These are phyloP conservation scores for Garcia nutans DNA, from an alignment of 345 rosid species.

Conservation along the genomic window DNA sequence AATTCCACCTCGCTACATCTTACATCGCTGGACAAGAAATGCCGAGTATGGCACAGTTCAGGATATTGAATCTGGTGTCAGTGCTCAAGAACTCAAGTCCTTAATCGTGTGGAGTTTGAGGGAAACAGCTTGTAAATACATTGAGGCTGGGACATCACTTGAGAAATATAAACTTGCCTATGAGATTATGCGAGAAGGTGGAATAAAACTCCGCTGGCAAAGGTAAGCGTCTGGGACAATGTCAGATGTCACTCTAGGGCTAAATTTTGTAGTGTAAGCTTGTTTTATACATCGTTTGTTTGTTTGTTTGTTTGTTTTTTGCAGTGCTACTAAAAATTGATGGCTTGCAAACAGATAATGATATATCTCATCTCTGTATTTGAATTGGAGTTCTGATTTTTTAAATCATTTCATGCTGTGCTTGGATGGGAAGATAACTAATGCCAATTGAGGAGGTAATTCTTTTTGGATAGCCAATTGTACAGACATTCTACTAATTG, in stretches of 20 bases:
- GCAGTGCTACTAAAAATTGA: not conserved
- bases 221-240: slow-evolving; percentile 36
- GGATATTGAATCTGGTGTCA: slow-evolving; percentile 56
- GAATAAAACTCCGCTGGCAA: slow-evolving; percentile 71
- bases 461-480: not conserved
- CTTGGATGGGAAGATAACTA: not conserved
- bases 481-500: too few relatives aligned
- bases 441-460: not conserved
- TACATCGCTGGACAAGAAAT: slow-evolving; percentile 83
- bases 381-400: not conserved
- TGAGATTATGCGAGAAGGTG: slow-evolving; percentile 83
- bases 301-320: not conserved
- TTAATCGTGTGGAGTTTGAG: slow-evolving; percentile 88
- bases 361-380: slow-evolving; percentile 1
- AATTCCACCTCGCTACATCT: slow-evolving; percentile 65
- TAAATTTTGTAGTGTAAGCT: slow-evolving; percentile 21
- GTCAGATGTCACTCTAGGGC: slow-evolving; percentile 18
- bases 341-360: slow-evolving; percentile 9
- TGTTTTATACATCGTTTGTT: not conserved
- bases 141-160: slow-evolving; percentile 67
- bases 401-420: not conserved
- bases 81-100: slow-evolving; percentile 59
- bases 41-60: slow-evolving; percentile 65
- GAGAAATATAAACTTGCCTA: slow-evolving; percentile 78
- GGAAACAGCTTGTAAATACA: slow-evolving; percentile 74